Conservation (phyloP, 441 rosid genomes). For the Pelargonium australe region DNA sequence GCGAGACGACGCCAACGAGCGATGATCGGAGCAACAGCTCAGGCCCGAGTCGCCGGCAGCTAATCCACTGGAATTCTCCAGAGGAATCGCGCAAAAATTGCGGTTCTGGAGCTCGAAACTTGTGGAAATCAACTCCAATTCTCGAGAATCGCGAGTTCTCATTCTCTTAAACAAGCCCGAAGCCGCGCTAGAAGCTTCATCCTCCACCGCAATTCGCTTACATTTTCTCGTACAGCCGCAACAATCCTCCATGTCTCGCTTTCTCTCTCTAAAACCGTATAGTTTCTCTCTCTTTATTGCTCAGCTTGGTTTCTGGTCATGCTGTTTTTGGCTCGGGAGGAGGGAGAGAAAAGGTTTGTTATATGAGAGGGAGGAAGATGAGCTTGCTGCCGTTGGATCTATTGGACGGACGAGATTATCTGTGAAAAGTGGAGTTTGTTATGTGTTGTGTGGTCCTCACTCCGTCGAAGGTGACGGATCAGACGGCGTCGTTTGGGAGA, state of each 20-base stretch:
- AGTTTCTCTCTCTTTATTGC: too few species aligned
- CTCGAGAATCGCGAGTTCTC: constrained; percentile 6
- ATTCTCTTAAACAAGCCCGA: constrained; percentile 1
- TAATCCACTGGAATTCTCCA: neutral
- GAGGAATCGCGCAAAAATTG: neutral
- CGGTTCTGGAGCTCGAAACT: neutral
- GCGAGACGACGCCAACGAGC: neutral
- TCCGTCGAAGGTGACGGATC: neutral
- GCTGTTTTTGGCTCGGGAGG: too few species aligned
- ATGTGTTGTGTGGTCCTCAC: neutral
- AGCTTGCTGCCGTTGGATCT: too few species aligned
- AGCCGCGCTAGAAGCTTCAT: neutral
- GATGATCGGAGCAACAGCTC: neutral
- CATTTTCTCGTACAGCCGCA: too few species aligned
- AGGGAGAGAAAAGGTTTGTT: too few species aligned
- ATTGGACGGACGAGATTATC: too few species aligned
- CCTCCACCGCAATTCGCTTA: too few species aligned
- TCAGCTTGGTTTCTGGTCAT: too few species aligned
- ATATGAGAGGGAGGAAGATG: neutral
- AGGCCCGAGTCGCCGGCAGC: neutral
- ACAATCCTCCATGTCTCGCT: too few species aligned
- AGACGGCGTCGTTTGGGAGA: neutral
- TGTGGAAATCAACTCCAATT: neutral
- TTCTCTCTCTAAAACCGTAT: too few species aligned
- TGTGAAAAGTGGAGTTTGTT: too few species aligned